These are phyloP conservation scores for Sporothrix humicola DNA, from an alignment of 2,329 filamentous ascomycete species.

Conservation along the genomic window DNA sequence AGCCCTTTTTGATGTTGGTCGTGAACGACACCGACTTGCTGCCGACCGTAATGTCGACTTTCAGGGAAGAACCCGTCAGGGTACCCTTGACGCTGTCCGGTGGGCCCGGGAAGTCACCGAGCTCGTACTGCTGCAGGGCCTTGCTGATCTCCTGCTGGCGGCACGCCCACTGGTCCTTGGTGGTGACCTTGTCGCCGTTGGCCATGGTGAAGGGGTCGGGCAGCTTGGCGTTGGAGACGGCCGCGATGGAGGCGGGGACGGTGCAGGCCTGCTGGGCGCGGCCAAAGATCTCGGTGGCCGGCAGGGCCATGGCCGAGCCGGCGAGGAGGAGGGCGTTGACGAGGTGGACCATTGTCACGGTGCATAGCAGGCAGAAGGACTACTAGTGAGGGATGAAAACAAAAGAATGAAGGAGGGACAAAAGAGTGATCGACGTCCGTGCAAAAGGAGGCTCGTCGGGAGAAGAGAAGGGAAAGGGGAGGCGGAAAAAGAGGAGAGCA, in stretches of 20 bases:
- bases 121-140: conserved; percentile 57
- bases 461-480: neutral
- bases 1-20: conserved; percentile 51
- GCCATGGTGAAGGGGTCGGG: conserved; percentile 57
- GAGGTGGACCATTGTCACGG: conserved; percentile 42
- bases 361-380: neutral
- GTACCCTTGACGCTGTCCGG: conserved; percentile 55
- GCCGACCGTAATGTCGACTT: conserved; percentile 52
- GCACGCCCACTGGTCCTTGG: conserved; percentile 55
- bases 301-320: conserved; percentile 46
- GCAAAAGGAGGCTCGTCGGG: conserved; percentile 12
- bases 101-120: conserved; percentile 54
- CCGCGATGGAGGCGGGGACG: conserved; percentile 45
- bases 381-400: neutral
- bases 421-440: conserved; percentile 6
- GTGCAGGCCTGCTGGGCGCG: conserved; percentile 47
- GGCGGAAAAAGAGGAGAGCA: neutral
- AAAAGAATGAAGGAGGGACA: neutral
- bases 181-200: conserved; percentile 52
- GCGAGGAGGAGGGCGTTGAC: conserved; percentile 43
- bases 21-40: conserved; percentile 54
- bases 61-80: conserved; percentile 51
- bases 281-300: conserved; percentile 47
- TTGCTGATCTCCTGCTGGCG: conserved; percentile 56
- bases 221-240: conserved; percentile 48